Conservation (phyloP, 2,329 filamentous ascomycete genomes). For the Hortaea werneckii region DNA sequence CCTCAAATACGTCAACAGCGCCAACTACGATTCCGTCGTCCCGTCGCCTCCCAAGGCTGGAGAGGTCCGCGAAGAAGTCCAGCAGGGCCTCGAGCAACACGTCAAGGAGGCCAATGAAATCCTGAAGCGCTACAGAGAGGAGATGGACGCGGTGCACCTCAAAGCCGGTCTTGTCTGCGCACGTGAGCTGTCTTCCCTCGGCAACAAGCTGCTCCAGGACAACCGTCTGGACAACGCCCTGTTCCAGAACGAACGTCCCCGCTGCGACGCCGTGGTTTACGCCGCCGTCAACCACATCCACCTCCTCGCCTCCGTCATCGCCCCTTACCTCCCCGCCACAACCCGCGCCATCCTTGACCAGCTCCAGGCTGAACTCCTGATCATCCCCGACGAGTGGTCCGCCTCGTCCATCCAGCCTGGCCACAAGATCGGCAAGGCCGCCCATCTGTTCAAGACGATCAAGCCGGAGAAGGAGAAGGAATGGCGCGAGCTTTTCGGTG, state of each 20-base stretch:
- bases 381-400: constrained; percentile 49
- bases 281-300: constrained; percentile 76
- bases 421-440: constrained; percentile 70
- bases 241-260: constrained; percentile 48
- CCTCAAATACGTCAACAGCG: constrained; percentile 61
- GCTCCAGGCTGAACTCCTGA: constrained; percentile 42
- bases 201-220: constrained; percentile 50
- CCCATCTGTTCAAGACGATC: constrained; percentile 71
- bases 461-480: constrained; percentile 71
- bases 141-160: constrained; percentile 63
- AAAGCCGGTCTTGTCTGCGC: constrained; percentile 55
- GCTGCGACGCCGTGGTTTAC: constrained; percentile 56
- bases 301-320: constrained; percentile 66
- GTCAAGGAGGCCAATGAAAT: constrained; percentile 55
- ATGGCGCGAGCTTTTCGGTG: constrained; percentile 67
- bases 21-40: constrained; percentile 46
- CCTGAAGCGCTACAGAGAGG: constrained; percentile 55
- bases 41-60: constrained; percentile 8
- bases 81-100: constrained; percentile 27
- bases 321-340: constrained; percentile 79
- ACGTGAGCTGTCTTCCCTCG: constrained; percentile 55
- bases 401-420: constrained; percentile 50
- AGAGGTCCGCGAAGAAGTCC: constrained; percentile 11
- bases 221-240: constrained; percentile 53
- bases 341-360: constrained; percentile 66